Conservation (phyloP, 2,329 filamentous ascomycete species). For the Coniochaeta hoffmannii region DNA sequence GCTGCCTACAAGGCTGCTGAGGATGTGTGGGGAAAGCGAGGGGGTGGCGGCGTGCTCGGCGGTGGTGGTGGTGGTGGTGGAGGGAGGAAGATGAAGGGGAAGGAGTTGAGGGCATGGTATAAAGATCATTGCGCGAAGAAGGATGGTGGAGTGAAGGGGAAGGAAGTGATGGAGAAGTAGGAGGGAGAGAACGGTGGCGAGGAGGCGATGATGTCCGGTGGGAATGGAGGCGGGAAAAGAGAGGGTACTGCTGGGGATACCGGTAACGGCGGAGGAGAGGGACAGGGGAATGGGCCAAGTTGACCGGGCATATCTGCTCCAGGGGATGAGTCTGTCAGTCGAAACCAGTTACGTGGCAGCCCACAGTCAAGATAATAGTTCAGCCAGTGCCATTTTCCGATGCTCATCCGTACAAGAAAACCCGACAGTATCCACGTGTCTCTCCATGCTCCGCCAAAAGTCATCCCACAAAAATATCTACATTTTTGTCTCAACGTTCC, state of each 20-base stretch:
- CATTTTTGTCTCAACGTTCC: slow-evolving; percentile 1
- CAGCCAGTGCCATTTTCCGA: slow-evolving; percentile 1
- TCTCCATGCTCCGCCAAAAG: background rate
- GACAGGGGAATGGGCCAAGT: background rate
- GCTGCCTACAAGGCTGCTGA: background rate
- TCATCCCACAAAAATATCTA: slow-evolving; percentile 2
- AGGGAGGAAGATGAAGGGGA: background rate
- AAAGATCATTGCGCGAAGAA: background rate
- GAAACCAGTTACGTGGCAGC: too few species aligned
- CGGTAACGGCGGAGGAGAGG: background rate
- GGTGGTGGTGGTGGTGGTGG: too few species aligned
- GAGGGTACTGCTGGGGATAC: background rate
- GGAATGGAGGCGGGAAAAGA: background rate
- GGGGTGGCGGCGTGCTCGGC: too few species aligned
- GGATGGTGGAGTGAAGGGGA: background rate
- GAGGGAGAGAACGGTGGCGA: background rate
- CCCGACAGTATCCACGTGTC: slow-evolving; percentile 1
- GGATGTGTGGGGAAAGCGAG: background rate
- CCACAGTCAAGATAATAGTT: background rate
- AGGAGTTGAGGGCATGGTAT: background rate
- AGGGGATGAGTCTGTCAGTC: too few species aligned
- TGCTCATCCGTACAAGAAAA: slow-evolving; percentile 1
- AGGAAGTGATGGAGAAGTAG: background rate
- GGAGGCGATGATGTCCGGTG: background rate
- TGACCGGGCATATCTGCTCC: too few species aligned